Evolutionary conservation across 2,329 filamentous ascomycete species (phyloP), one percentile per base, ranked within the genome.

Genomic region (Septoria linicola): DNA sequence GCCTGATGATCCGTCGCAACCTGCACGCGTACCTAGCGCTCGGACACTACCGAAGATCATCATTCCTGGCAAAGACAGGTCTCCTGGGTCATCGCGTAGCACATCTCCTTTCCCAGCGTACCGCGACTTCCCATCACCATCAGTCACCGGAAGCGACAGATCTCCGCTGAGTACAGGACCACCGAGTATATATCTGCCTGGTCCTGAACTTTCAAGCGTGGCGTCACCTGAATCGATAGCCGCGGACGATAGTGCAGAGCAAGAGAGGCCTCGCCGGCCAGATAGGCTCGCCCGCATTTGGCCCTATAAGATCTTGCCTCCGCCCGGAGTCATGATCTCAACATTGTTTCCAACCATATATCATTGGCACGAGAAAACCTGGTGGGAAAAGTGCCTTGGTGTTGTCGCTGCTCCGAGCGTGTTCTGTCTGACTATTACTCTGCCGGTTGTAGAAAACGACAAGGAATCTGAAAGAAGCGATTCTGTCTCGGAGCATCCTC

Each of bases 261-360:
- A 57, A 16, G 63, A 60, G 44, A 39, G 34, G 5, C 53, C 55
- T 10, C 44, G 52, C 10, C 47, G 56, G 17, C 58, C 59, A 3
- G 53, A 46, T 32, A 72, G 68, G 45, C 69, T 70, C 4, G 74
- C 88, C 35, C 60, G 57, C 39, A 95, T 89, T 86, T 96, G 91
- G 90, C 90, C 90, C 2, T 88, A 90, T 66, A 75, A 72, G 4
- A 59, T 88, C 16, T 72, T 95, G 3, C 88, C 90, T 2, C 74
- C 87, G 8, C 89, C 89, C 2, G 78, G 87, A 50, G 72, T 86
- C 6, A 74, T 97, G 11, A 69, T 83, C 13, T 79, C 82, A 13
- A 91, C 88, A 0, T 71, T 99, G 0, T 96, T 97, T 60, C 93
- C 93, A 1, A 96, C 92, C 0, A 72, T 99, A 23, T 85, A 84